Percentiles rank a stretch among this genome's conserved stretches.
phyloP scores from a whole-genome alignment of 2,329 filamentous ascomycete genomes.

The Colletotrichum sp. region DNA sequence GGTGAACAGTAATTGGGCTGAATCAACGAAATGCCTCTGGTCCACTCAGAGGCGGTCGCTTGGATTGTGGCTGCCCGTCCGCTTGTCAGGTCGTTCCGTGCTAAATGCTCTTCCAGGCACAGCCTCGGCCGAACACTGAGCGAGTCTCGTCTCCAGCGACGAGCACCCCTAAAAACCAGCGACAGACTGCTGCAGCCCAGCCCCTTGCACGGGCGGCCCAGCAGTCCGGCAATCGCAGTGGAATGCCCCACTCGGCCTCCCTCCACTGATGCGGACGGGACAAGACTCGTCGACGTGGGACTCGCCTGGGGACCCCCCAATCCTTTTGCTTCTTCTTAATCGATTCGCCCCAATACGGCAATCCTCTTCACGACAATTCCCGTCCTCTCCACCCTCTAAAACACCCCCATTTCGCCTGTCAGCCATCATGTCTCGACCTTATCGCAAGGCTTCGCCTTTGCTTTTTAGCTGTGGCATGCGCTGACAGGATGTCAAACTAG shows the following conservation, averaged over 20 bases:
- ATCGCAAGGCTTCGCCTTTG: neutral
- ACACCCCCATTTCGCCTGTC: neutral
- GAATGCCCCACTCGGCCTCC: neutral
- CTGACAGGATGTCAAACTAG: neutral
- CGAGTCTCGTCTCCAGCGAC: neutral
- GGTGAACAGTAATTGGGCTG: slow-evolving; percentile 22
- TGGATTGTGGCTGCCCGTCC: slow-evolving; percentile 4
- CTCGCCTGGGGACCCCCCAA: neutral
- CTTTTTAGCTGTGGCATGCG: neutral
- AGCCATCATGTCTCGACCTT: slow-evolving; percentile 1
- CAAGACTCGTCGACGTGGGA: slow-evolving; percentile 11
- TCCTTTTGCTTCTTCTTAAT: neutral
- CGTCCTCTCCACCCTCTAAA: neutral
- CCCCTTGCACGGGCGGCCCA: slow-evolving; percentile 9
- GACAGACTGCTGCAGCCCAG: neutral
- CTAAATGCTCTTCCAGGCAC: neutral
- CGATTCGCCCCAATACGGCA: slow-evolving; percentile 6
- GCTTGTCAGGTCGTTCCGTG: neutral
- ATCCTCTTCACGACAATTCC: slow-evolving; percentile 14
- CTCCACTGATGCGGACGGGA: slow-evolving; percentile 16
- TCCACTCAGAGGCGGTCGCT: slow-evolving; percentile 20
- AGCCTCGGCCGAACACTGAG: neutral
- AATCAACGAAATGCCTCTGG: slow-evolving; percentile 21
- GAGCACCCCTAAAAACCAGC: neutral
- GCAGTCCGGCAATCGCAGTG: slow-evolving; percentile 16